A percentile compares a stretch with the other conserved stretches of the same genome.
These are phyloP conservation scores for Dendrobium chrysotoxum DNA, from an alignment of 106 monocot genomes.

Conservation along the genomic window DNA sequence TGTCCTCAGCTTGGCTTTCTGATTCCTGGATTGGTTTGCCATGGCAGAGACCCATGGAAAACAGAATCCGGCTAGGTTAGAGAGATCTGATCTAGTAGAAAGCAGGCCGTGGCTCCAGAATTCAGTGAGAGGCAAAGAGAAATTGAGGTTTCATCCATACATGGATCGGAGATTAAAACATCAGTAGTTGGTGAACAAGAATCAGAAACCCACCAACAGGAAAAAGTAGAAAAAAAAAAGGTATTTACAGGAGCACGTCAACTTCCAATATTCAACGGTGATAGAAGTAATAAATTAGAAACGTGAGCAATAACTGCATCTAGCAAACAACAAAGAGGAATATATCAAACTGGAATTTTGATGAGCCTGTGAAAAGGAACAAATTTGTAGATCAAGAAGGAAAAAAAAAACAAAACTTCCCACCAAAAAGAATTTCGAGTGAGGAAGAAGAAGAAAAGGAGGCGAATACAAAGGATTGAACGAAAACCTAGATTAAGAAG, in stretches of 20 bases:
- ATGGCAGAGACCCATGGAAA: constrained; percentile 69
- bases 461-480: neutral
- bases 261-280: neutral
- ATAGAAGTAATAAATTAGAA: neutral
- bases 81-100: neutral
- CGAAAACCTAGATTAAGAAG: neutral
- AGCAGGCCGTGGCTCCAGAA: neutral
- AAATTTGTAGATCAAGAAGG: neutral
- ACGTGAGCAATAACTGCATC: neutral
- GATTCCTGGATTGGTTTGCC: constrained; percentile 38
- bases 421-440: neutral
- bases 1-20: constrained; percentile 2
- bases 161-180: neutral
- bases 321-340: neutral
- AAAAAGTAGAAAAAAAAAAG: neutral
- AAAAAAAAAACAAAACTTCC: neutral
- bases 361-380: neutral
- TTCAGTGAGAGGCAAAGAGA: neutral
- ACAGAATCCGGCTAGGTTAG: neutral
- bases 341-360: neutral
- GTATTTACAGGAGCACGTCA: no score
- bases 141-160: neutral
- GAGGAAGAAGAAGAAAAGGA: neutral
- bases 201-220: neutral
- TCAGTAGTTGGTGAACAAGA: constrained; percentile 4